Conservation (phyloP, 371 early-diverging fungal genomes). For the Circinella minor region DNA sequence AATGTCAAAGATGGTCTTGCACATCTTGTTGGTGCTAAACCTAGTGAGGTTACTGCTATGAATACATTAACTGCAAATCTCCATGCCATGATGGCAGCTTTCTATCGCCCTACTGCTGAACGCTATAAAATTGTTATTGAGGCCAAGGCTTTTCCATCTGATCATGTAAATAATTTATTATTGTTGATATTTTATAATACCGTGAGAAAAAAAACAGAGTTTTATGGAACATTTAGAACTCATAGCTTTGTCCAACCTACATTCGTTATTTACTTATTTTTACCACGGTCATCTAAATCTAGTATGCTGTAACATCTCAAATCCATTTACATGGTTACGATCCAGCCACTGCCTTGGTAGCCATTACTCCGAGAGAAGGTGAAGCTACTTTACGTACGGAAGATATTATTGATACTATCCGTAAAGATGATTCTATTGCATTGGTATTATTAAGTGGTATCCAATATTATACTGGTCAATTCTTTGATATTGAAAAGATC, state of each 20-base stretch:
- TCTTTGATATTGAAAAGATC: conserved; percentile 87
- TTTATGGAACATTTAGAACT: neutral
- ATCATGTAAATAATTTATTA: conserved; percentile 55
- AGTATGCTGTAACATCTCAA: conserved; percentile 92
- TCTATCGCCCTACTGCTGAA: conserved; percentile 82
- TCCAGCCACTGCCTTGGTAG: conserved; percentile 74
- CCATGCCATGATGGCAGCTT: conserved; percentile 89
- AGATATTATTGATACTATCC: conserved; percentile 82
- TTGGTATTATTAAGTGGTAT: conserved; percentile 91
- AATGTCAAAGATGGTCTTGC: conserved; percentile 73
- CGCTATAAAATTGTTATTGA: conserved; percentile 93
- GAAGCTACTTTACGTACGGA: conserved; percentile 74
- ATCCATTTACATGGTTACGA: conserved; percentile 81
- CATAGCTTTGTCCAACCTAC: neutral
- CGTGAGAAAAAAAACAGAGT: conserved; percentile 4
- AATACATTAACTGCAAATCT: conserved; percentile 91
- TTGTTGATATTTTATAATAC: neutral
- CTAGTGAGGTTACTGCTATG: conserved; percentile 90
- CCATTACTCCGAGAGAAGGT: conserved; percentile 76
- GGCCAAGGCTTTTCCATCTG: conserved; percentile 93
- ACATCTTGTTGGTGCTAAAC: conserved; percentile 81
- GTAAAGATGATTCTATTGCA: conserved; percentile 78
- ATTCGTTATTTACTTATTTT: neutral
- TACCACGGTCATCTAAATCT: neutral
- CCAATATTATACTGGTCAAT: conserved; percentile 97